phyloP scores from a whole-genome alignment of 805 yeast species.

The Brettanomyces anomalus region DNA sequence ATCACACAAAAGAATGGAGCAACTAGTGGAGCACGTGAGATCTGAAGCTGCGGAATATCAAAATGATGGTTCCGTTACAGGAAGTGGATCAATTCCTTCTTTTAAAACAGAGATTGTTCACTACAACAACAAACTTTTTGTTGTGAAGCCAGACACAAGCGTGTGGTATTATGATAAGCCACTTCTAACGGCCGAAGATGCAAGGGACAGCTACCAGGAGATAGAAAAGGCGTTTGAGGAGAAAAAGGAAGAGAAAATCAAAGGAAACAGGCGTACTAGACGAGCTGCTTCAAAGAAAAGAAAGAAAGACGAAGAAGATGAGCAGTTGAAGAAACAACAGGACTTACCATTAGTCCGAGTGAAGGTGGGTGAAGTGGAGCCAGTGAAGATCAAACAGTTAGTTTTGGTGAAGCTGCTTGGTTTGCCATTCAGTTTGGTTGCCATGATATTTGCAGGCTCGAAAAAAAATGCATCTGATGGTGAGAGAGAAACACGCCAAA shows the following conservation, averaged over 20 bases:
- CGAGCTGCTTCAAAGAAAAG: not conserved
- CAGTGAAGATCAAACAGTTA: conserved; percentile 4
- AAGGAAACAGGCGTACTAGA: conserved; percentile 3
- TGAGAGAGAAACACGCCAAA: no score
- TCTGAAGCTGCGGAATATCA: conserved; percentile 5
- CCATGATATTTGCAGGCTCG: not conserved
- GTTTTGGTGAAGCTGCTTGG: conserved; percentile 1
- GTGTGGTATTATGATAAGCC: conserved; percentile 8
- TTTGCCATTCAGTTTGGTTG: not conserved
- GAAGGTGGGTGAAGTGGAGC: conserved; percentile 15
- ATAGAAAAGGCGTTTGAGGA: conserved; percentile 4
- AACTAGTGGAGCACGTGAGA: conserved; percentile 10
- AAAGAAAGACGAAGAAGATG: not conserved
- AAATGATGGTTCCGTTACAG: not conserved
- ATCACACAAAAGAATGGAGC: conserved; percentile 9
- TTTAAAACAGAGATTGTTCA: conserved; percentile 11
- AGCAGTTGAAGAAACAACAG: not conserved
- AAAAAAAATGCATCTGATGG: not conserved
- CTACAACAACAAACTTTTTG: conserved; percentile 11
- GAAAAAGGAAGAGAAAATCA: not conserved
- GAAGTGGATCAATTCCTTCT: conserved; percentile 9
- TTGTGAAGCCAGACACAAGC: conserved; percentile 12
- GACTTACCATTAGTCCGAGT: not conserved
- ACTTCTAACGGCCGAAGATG: conserved; percentile 5
- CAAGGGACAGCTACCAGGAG: conserved; percentile 6